Base-by-base conservation (phyloP, 75 land plant species). In the Pinus taeda region DNA sequence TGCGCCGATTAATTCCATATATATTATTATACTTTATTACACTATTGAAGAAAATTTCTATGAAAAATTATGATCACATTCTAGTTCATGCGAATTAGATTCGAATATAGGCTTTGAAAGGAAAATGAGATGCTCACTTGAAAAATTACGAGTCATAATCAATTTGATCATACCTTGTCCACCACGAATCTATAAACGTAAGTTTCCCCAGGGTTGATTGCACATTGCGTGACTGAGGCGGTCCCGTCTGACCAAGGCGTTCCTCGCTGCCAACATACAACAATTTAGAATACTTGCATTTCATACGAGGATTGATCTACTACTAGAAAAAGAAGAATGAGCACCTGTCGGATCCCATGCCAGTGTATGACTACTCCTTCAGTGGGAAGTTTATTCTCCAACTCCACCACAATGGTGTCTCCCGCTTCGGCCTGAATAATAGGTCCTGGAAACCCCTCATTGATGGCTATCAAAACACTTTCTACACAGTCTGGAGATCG, bases 321-420 rank as follows among this genome's bases (percentile, higher is more conserved):
- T 37, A 37, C 39, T 37, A 1, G n/a, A 37, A 42, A 4, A 6
- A 4, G 0, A 45, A 61, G 20, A 45, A 45, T 45, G 8, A 45
- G 53, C 7, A 89, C 93, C 93, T 88, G 92, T 76, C 80, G 70
- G 73, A 93, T 89, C 18, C 93, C 96, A 82, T 91, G 93, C 94
- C 93, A 93, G 71, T 91, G 96, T 63, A 93, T 85, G 79, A 84
- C 90, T 15, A 92, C 86, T 13, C 90, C 90, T 57, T 92, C 92
- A 21, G 95, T 92, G 63, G 79, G 77, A 20, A 92, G 91, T 15
- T 75, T 74, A 77, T 91, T 93, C 24, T 76, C 74, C 57, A 93
- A 80, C 64, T 85, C 85, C 21, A 93, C 88, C 15, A 60, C 78
- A n/a, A 91, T 45, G 57, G 88, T 88, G 73, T 93, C 93, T 3